Percentiles rank a stretch among this genome's conserved stretches.
phyloP scores from a whole-genome alignment of 1,139 yeast species.

The Sugiyamaella xylanicola region DNA sequence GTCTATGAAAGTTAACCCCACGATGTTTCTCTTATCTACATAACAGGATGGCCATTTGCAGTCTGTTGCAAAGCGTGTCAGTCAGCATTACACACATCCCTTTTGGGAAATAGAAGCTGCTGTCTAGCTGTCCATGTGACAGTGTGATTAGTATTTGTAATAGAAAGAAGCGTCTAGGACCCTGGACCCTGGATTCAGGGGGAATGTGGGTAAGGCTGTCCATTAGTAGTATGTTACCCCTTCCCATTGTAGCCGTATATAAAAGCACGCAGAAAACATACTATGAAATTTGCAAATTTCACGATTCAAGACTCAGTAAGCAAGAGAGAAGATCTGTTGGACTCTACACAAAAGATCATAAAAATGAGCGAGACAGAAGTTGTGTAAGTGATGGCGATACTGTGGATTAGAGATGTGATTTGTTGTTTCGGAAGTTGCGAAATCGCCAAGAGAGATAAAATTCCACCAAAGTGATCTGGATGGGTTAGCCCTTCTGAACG shows the following conservation, averaged over 20 bases:
- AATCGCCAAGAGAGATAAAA: too few species aligned
- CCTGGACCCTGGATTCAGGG: constrained; percentile 2
- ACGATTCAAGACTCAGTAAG: not conserved
- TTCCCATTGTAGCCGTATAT: not conserved
- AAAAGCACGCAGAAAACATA: not conserved
- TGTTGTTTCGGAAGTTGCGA: too few species aligned
- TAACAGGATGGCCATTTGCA: too few species aligned
- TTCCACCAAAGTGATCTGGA: too few species aligned
- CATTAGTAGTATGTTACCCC: not conserved
- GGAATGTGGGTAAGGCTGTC: not conserved
- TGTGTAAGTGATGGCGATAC: constrained; percentile 15
- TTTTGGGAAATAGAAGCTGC: too few species aligned
- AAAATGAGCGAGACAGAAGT: constrained; percentile 23
- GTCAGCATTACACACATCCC: too few species aligned
- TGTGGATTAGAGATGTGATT: not conserved
- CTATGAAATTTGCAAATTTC: constrained; percentile 15
- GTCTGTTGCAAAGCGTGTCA: too few species aligned
- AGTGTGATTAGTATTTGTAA: not conserved
- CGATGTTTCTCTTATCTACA: too few species aligned
- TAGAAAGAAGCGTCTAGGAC: not conserved
- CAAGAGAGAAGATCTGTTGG: not conserved
- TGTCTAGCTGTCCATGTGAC: too few species aligned
- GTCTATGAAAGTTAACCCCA: too few species aligned
- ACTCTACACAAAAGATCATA: not conserved
- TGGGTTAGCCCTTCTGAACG: too few species aligned